These are phyloP conservation scores for Acorus calamus DNA, from an alignment of 106 monocot genomes.

Conservation along the genomic window DNA sequence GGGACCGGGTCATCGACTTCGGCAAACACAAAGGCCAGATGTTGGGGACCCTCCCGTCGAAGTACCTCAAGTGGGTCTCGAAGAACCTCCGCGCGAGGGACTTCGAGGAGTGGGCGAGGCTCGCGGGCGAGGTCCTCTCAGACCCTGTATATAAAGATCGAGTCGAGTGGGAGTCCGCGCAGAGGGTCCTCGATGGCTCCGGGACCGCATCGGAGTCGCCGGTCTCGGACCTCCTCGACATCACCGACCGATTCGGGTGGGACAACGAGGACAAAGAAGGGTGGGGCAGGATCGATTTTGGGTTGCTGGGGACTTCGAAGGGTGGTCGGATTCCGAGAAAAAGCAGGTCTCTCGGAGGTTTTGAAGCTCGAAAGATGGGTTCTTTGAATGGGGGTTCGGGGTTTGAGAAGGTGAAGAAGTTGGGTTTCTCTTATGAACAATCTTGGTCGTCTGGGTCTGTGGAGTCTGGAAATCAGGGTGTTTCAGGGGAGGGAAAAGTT, in stretches of 20 bases:
- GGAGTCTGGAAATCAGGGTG: neutral
- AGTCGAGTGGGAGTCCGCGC: slow-evolving; percentile 67
- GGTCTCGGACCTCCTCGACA: slow-evolving; percentile 30
- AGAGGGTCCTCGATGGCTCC: slow-evolving; percentile 40
- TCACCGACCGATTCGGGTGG: slow-evolving; percentile 66
- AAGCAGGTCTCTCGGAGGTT: neutral
- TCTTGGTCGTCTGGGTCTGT: neutral
- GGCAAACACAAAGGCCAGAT: slow-evolving; percentile 65
- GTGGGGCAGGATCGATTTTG: slow-evolving; percentile 50
- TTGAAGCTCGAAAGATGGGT: neutral
- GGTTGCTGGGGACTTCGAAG: slow-evolving; percentile 58
- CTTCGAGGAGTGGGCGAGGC: slow-evolving; percentile 37
- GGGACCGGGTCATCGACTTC: slow-evolving; percentile 60
- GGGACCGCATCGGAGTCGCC: neutral
- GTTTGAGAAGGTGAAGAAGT: neutral
- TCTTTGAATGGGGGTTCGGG: neutral
- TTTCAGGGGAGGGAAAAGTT: neutral
- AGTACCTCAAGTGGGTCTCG: slow-evolving; percentile 64
- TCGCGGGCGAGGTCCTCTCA: slow-evolving; percentile 60
- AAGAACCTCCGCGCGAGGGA: slow-evolving; percentile 44
- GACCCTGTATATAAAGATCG: slow-evolving; percentile 73
- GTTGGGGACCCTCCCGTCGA: slow-evolving; percentile 76
- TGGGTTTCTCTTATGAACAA: neutral
- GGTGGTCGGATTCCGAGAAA: slow-evolving; percentile 64
- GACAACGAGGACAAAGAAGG: slow-evolving; percentile 59